These are phyloP conservation scores for Picea engelmannii DNA, from an alignment of 83 land plant species.

Conservation along the genomic window DNA sequence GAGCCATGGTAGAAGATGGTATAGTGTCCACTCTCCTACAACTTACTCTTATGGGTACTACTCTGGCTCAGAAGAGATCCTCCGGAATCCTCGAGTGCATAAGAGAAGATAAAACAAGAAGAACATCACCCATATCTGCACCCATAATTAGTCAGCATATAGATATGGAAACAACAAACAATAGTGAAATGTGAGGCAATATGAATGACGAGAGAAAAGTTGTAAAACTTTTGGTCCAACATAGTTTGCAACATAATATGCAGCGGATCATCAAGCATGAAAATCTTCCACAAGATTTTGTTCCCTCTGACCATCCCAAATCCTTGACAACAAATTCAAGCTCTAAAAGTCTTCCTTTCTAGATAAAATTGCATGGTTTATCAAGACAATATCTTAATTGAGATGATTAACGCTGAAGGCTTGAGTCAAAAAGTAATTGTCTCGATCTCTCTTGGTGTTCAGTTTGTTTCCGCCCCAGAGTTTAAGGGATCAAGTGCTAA, in stretches of 20 bases:
- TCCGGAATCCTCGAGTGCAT: conserved; percentile 76
- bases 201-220: conserved; percentile 71
- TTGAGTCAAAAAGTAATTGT: neutral
- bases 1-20: conserved; percentile 70
- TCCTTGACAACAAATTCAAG: conserved; percentile 54
- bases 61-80: conserved; percentile 88
- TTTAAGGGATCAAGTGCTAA: neutral
- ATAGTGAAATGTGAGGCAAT: conserved; percentile 17
- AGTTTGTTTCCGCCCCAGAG: neutral
- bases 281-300: conserved; percentile 63
- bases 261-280: conserved; percentile 73
- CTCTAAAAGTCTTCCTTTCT: conserved; percentile 80
- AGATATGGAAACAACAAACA: conserved; percentile 26
- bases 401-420: neutral
- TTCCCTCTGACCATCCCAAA: conserved; percentile 56
- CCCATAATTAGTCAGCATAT: conserved; percentile 43
- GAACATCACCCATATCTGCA: conserved; percentile 45
- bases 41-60: conserved; percentile 72
- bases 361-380: neutral
- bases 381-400: neutral
- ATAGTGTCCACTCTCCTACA: conserved; percentile 66
- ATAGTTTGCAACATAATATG: conserved; percentile 90
- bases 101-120: conserved; percentile 58
- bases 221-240: conserved; percentile 78
- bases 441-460: neutral